phyloP scores from a whole-genome alignment of 352 stramenopile species.

The Phytophthora hybrid region DNA sequence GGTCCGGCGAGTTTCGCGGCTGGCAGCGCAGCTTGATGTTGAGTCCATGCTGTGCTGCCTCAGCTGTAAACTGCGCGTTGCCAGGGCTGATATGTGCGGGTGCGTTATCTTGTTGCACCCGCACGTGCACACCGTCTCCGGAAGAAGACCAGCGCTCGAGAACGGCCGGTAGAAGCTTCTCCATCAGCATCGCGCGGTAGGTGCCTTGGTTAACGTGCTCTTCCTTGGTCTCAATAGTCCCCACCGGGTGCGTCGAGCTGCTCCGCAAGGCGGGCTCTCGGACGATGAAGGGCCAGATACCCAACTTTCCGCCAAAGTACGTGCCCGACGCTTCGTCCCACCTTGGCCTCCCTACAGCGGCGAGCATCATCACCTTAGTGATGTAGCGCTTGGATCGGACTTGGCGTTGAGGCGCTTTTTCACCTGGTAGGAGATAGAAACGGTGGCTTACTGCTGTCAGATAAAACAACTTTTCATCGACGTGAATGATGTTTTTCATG shows the following conservation, averaged over 20 bases:
- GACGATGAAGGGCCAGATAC: constrained; percentile 19
- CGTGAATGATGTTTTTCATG: constrained; percentile 20
- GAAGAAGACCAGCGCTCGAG: no score
- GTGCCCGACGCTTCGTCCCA: background rate
- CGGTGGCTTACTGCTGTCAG: constrained; percentile 17
- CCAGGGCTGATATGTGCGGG: no score
- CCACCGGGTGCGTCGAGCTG: background rate
- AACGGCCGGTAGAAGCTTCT: no score
- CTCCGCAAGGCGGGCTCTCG: background rate
- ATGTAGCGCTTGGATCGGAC: constrained; percentile 38
- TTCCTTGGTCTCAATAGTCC: background rate
- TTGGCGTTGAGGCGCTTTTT: constrained; percentile 13
- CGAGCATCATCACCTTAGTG: constrained; percentile 44
- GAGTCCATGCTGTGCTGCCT: no score
- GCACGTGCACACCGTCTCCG: no score
- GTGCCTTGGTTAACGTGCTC: background rate
- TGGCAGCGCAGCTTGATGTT: no score
- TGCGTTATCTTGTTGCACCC: no score
- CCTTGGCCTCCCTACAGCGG: constrained; percentile 15
- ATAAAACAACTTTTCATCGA: constrained; percentile 46
- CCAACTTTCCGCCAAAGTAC: constrained; percentile 18
- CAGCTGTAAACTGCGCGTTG: no score
- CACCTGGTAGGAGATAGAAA: constrained; percentile 22
- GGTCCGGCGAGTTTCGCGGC: no score
- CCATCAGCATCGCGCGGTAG: constrained; percentile 7